Evolutionary conservation across 1,284 basidiomycete genomes (phyloP), one percentile per base, ranked within the genome.

Genomic region (Laetiporus sulphureus): DNA sequence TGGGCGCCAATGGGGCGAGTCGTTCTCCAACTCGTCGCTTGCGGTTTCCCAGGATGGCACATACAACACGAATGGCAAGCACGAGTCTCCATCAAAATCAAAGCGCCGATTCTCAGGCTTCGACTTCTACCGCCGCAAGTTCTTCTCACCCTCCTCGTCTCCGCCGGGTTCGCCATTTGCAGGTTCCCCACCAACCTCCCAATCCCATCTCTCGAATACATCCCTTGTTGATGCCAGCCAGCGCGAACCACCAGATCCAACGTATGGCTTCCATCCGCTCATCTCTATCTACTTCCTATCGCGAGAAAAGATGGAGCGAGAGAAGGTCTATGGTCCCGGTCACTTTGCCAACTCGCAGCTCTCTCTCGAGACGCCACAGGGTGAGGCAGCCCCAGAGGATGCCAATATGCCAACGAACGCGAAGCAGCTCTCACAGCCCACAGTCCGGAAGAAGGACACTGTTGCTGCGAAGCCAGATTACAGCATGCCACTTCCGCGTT

Each of bases 211-310:
- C 4, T 68, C 69, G 11, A 67, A 72, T 52, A 58, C 68, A 3
- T 68, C 70, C 5, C 66, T 75, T 38, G 53, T 57, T 22, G 72
- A 75, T 59, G 51, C 59, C 6, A 34, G 45, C 25, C 62, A 65
- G 40, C 71, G 72, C 16, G 77, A 82, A 42, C 70, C 72, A 2
- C 45, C 66, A 16, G 94, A 99, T 58, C 95, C 96, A 5, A 95
- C 91, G 4, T 73, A 80, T 40, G 94, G 92, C 3, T 99, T 91
- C 67, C 92, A 98, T 61, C 94, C 93, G 0, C 75, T 99, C 24
- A 77, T 99, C 41, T 94, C 92, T 19, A 96, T 99, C 65, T 99
- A 99, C 61, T 98, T 86, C 67, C 79, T 99, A 15, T 91, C 95
- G 2, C 72, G 87, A 42, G 95, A 99, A 68, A 97, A 97, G 72